Evolutionary conservation across 106 monocot genomes (phyloP), one percentile per base, ranked within the genome.

Genomic region (Acorus calamus): DNA sequence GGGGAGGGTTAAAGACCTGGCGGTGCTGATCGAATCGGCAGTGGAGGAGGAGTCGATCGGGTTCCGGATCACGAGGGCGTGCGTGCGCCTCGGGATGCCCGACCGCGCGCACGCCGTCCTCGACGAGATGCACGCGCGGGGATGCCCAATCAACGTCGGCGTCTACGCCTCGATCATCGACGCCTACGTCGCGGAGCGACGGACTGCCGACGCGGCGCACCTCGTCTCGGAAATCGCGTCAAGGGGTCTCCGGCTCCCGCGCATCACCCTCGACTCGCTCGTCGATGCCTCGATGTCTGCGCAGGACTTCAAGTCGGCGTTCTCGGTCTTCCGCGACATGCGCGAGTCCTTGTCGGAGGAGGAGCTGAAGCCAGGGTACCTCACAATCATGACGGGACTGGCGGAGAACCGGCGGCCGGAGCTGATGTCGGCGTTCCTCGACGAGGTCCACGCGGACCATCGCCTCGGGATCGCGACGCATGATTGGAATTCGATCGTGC

Each of bases 401-500:
- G 85, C 78, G 59, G 94, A 90, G 71, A 96, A 82, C 65, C 75
- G 87, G 4, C 71, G 82, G 55, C 94, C 94, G 4, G 94, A 90
- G 72, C 84, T 96, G 44, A 96, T 96, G 94, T 86, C 94, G 8
- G 78, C 76, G 4, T 96, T 96, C 74, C 64, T 96, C 43, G 90
- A 90, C 64, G 68, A 84, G 4, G 78, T 90, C 4, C 69, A 87
- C 6, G 86, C 75, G 46, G 94, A 96, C 54, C 90, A 90, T 4
- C 78, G 87, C 44, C 61, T 90, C 44, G 80, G 87, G 55, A 78
- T 96, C 53, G 87, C 84, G 0, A 90, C 87, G 11, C 94, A 91
- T 70, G 94, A 96, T 72, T 96, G 94, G 94, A 96, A 96, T 64
- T 96, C 94, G 3, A 96, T 96, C 46, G 87, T 96, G 14, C 94